Evolutionary conservation across 306 rosid genomes (phyloP).

Genomic region (Cajanus cajan): DNA sequence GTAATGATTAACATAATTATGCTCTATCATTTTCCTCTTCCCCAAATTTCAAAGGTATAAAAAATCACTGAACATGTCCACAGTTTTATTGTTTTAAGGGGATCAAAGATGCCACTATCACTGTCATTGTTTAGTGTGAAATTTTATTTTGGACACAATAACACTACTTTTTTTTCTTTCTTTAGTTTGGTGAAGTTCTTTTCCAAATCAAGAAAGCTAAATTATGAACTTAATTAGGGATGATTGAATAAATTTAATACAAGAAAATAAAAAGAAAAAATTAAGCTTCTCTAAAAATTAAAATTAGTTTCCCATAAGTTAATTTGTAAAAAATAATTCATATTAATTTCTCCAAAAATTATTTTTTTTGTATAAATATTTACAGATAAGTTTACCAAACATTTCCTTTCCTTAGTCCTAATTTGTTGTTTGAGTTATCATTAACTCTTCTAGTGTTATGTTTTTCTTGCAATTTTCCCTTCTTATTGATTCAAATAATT

Average conservation of each 20-base stretch:
- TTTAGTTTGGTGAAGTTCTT: neutral
- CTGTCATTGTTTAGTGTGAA: conserved; percentile 1
- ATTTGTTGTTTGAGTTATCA: neutral
- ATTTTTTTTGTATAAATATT: no score
- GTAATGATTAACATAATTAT: conserved; percentile 20
- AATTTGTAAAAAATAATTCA: no score
- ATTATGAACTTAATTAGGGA: neutral
- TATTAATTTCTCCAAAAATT: no score
- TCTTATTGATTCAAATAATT: neutral
- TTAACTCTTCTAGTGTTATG: neutral
- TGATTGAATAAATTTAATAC: no score
- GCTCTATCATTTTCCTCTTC: neutral
- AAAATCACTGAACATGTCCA: neutral
- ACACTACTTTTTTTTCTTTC: neutral
- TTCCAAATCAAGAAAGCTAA: conserved; percentile 2
- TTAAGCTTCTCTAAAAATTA: no score
- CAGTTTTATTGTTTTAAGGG: neutral
- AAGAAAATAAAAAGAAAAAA: no score
- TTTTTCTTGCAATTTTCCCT: neutral
- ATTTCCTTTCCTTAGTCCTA: neutral
- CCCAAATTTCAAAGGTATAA: neutral
- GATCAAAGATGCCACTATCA: conserved; percentile 14
- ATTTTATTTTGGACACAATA: neutral
- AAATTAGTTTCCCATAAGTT: no score
- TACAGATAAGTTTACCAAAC: no score